These are phyloP conservation scores for Tylopilus sp. DNA, from an alignment of 768 basidiomycete genomes.

Conservation along the genomic window DNA sequence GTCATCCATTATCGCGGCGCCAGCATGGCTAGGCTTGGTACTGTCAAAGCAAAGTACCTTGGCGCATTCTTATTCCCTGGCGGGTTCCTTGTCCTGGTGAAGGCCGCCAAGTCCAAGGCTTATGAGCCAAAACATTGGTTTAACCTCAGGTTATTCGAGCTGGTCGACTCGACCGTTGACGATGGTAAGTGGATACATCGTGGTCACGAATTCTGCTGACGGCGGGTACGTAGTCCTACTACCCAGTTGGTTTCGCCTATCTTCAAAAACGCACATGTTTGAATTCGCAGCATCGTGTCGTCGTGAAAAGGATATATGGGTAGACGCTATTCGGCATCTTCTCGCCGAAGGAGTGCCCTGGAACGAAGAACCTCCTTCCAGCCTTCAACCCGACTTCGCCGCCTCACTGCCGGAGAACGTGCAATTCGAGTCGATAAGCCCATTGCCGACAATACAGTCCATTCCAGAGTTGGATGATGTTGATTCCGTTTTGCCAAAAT, in stretches of 20 bases:
- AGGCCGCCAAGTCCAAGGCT: conserved; percentile 71
- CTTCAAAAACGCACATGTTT: conserved; percentile 65
- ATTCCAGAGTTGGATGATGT: conserved; percentile 44
- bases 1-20: conserved; percentile 68
- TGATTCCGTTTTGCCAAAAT: conserved; percentile 6
- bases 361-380: conserved; percentile 61
- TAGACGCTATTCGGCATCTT: conserved; percentile 60
- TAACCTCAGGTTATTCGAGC: conserved; percentile 65
- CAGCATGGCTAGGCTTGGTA: conserved; percentile 41
- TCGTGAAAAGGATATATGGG: conserved; percentile 86
- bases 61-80: conserved; percentile 87
- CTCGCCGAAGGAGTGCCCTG: conserved; percentile 42
- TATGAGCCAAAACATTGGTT: conserved; percentile 94
- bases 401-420: conserved; percentile 35
- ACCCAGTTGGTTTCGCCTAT: conserved; percentile 78
- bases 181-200: conserved; percentile 63
- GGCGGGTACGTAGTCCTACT: conserved; percentile 54
- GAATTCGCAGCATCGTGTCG: conserved; percentile 85
- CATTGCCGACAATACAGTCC: conserved; percentile 54
- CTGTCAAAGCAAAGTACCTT: conserved; percentile 78
- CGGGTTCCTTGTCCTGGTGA: conserved; percentile 84
- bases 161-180: conserved; percentile 64
- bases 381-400: conserved; percentile 47
- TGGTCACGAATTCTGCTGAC: conserved; percentile 3
- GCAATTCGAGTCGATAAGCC: conserved; percentile 37